A percentile compares a stretch with the other conserved stretches of the same genome.
These are phyloP conservation scores for Yarrowia sp. DNA, from an alignment of 805 yeast genomes.

Conservation along the genomic window DNA sequence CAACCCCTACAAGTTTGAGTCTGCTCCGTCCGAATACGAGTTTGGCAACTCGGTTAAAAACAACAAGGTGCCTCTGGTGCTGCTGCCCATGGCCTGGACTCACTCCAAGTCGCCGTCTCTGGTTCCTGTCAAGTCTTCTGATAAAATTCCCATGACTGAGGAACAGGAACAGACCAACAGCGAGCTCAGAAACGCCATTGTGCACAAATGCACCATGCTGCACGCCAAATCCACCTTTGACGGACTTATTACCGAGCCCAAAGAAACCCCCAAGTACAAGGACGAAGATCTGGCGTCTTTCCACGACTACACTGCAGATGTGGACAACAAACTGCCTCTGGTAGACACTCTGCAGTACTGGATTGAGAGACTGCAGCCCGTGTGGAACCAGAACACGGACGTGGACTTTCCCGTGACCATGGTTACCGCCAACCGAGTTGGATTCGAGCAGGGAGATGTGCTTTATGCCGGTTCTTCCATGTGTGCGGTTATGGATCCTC, in stretches of 20 bases:
- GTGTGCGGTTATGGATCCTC: constrained; percentile 16
- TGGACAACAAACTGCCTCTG: constrained; percentile 43
- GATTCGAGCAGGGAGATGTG: constrained; percentile 56
- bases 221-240: neutral
- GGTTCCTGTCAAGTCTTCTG: neutral
- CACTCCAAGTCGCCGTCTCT: constrained; percentile 29
- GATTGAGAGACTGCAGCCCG: constrained; percentile 67
- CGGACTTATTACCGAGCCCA: constrained; percentile 16
- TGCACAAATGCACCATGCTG: constrained; percentile 13
- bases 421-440: constrained; percentile 67
- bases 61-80: constrained; percentile 51
- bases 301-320: constrained; percentile 2
- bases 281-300: constrained; percentile 20
- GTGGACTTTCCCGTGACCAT: constrained; percentile 39
- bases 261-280: constrained; percentile 31
- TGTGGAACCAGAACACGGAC: constrained; percentile 32
- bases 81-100: constrained; percentile 89
- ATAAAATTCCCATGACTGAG: constrained; percentile 11
- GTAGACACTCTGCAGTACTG: constrained; percentile 62
- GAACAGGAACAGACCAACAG: constrained; percentile 29
- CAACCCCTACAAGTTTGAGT: constrained; percentile 78
- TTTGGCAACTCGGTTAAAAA: constrained; percentile 54
- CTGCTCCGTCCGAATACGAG: constrained; percentile 74
- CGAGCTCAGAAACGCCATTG: constrained; percentile 25
- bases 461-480: constrained; percentile 32